These are phyloP conservation scores for Cardamine occulta DNA, from an alignment of 345 rosid genomes.

Conservation along the genomic window DNA sequence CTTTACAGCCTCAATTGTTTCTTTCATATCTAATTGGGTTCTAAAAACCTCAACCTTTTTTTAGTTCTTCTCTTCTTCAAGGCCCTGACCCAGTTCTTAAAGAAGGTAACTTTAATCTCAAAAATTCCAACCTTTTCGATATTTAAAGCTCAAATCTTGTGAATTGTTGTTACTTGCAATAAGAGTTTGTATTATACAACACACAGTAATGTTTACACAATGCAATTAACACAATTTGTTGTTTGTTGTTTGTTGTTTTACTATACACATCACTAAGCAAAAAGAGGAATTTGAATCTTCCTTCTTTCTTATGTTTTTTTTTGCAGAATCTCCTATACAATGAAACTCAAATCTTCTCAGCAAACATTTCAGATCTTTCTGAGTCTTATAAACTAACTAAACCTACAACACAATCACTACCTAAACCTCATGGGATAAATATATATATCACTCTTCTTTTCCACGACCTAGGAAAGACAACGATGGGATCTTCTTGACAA, in stretches of 20 bases:
- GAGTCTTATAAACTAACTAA: constrained; percentile 14
- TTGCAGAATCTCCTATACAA: constrained; percentile 35
- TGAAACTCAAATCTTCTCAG: constrained; percentile 27
- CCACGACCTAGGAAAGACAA: constrained; percentile 34
- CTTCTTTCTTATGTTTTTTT: constrained; percentile 24
- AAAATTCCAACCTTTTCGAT: background rate
- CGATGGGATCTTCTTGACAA: constrained; percentile 51
- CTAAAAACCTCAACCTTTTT: background rate
- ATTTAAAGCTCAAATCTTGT: too few relatives aligned
- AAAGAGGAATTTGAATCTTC: background rate
- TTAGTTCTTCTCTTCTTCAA: background rate
- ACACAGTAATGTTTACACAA: constrained; percentile 24
- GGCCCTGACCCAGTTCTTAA: background rate
- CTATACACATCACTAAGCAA: constrained; percentile 32
- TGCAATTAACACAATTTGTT: constrained; percentile 16
- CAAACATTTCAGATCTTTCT: constrained; percentile 17
- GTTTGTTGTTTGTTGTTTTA: constrained; percentile 10
- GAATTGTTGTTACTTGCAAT: too few relatives aligned
- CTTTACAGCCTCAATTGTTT: background rate
- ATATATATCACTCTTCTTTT: constrained; percentile 30
- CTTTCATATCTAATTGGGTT: background rate
- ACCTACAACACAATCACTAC: constrained; percentile 33
- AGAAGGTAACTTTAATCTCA: background rate
- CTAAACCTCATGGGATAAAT: constrained; percentile 27
- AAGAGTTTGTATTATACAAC: constrained; percentile 21